Conservation (phyloP, 78 protist species). For the Pigoraptor vietnamica region DNA sequence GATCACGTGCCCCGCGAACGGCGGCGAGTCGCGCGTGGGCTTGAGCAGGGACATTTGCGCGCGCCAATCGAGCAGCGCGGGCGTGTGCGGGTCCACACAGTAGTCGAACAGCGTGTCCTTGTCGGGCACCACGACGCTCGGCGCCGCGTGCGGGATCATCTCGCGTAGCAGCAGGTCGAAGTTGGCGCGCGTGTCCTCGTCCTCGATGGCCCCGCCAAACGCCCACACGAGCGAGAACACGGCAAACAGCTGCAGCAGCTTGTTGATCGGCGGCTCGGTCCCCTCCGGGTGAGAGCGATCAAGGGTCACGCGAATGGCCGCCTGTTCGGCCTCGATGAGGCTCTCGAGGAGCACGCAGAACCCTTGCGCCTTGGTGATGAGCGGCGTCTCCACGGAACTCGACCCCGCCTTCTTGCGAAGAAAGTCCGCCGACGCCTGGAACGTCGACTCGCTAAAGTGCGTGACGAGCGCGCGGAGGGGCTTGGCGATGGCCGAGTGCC, state of each 20-base stretch:
- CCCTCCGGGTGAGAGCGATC: neutral
- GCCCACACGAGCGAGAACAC: neutral
- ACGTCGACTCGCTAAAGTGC: constrained; percentile 9
- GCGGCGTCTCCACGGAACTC: neutral
- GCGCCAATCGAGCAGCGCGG: constrained; percentile 49
- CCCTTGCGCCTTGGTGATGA: constrained; percentile 1
- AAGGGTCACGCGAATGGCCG: neutral
- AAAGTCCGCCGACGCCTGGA: constrained; percentile 12
- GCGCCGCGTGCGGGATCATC: neutral
- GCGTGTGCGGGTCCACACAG: neutral
- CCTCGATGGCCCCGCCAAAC: constrained; percentile 23
- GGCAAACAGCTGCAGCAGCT: neutral
- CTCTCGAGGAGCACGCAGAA: constrained; percentile 15
- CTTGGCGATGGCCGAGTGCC: neutral
- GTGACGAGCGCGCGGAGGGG: neutral
- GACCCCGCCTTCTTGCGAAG: neutral
- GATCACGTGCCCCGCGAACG: constrained; percentile 25
- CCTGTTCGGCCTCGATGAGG: constrained; percentile 12
- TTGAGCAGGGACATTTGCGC: neutral
- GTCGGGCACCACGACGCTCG: neutral
- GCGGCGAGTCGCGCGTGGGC: neutral
- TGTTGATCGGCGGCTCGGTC: neutral
- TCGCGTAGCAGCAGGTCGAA: constrained; percentile 41
- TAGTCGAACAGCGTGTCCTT: constrained; percentile 37
- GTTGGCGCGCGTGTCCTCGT: neutral